Percentiles rank a stretch among this genome's conserved stretches.
Evolutionary conservation across 257 asterid species (phyloP).

Genomic region (Fraxinus excelsior): DNA sequence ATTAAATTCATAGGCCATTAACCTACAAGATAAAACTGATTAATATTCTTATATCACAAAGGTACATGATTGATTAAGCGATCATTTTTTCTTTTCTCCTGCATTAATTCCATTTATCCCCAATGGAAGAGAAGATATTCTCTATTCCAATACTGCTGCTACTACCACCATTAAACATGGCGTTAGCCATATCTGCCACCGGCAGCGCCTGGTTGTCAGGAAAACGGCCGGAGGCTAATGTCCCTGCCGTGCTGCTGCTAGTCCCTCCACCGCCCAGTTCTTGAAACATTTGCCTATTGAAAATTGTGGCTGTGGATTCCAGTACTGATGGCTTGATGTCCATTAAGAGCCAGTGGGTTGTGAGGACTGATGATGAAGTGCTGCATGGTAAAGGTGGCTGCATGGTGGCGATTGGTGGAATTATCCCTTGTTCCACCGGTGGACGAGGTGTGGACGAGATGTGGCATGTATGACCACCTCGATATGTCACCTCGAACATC

Average conservation of each 20-base stretch:
- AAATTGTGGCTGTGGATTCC: not conserved
- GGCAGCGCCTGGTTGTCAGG: slow-evolving; percentile 40
- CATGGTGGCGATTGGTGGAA: slow-evolving; percentile 27
- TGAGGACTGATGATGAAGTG: no score
- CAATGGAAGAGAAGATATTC: slow-evolving; percentile 63
- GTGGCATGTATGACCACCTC: slow-evolving; percentile 69
- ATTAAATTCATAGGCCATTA: no score
- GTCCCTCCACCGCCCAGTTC: not conserved
- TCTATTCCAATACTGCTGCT: slow-evolving; percentile 75
- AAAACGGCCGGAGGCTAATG: slow-evolving; percentile 27
- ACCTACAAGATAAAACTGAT: no score
- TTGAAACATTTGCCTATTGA: slow-evolving; percentile 22
- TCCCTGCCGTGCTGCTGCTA: slow-evolving; percentile 20
- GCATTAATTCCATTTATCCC: slow-evolving; percentile 57
- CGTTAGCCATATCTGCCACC: slow-evolving; percentile 80
- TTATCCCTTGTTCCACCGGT: slow-evolving; percentile 18
- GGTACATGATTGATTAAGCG: not conserved
- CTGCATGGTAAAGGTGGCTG: slow-evolving; percentile 9
- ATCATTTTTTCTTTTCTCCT: slow-evolving; percentile 46
- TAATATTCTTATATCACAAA: no score
- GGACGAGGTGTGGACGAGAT: slow-evolving; percentile 57
- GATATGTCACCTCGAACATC: slow-evolving; percentile 63
- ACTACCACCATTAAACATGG: slow-evolving; percentile 78
- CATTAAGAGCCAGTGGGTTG: slow-evolving; percentile 65
- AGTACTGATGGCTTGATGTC: not conserved